phyloP scores from a whole-genome alignment of 352 stramenopile species.

The Globisporangium ultimum region DNA sequence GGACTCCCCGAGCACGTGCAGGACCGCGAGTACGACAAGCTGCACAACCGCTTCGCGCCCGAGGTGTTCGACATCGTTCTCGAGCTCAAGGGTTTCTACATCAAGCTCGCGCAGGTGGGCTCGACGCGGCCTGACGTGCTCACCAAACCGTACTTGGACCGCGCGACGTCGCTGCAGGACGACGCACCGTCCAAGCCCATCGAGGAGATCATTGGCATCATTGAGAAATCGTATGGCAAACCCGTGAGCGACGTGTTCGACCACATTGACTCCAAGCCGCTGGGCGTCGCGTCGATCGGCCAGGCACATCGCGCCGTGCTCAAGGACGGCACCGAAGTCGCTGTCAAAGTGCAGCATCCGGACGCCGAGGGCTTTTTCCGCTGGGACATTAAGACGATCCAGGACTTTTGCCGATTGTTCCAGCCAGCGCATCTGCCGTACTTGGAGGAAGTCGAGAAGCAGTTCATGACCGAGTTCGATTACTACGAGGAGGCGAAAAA shows the following conservation, averaged over 20 bases:
- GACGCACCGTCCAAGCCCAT: conserved; percentile 75
- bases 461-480: conserved; percentile 98
- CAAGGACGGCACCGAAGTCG: conserved; percentile 67
- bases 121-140: conserved; percentile 81
- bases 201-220: conserved; percentile 70
- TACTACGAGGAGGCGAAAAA: conserved; percentile 93
- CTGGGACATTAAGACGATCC: conserved; percentile 96
- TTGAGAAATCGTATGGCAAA: conserved; percentile 68
- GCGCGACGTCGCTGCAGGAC: conserved; percentile 71
- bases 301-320: conserved; percentile 80
- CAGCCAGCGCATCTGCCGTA: conserved; percentile 93
- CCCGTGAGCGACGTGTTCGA: conserved; percentile 52
- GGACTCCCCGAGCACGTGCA: conserved; percentile 47
- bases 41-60: conserved; percentile 75
- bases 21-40: conserved; percentile 61
- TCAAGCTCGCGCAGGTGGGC: conserved; percentile 82
- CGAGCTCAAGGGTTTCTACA: conserved; percentile 85
- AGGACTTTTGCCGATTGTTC: conserved; percentile 93
- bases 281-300: conserved; percentile 81
- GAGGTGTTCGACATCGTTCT: conserved; percentile 82
- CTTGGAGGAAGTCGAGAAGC: conserved; percentile 94
- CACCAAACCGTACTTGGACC: conserved; percentile 75
- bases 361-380: conserved; percentile 93
- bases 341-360: conserved; percentile 93
- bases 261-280: conserved; percentile 59